phyloP scores from a whole-genome alignment of 1,139 yeast species.

The Nakaseomyces uthaithaninus region DNA sequence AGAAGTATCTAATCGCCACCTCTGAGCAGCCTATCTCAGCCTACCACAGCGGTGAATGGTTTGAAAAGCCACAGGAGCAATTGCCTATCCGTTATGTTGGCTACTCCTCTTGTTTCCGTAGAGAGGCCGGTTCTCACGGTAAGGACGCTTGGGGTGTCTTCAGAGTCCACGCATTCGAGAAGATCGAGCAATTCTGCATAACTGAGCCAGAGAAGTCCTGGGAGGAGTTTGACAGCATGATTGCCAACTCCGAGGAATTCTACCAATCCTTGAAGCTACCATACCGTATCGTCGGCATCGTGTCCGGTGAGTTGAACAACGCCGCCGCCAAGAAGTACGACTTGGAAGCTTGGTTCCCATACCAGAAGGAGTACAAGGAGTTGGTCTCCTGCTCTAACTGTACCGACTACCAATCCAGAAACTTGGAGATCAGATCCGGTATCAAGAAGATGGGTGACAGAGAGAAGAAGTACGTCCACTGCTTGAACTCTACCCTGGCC shows the following conservation, averaged over 20 bases:
- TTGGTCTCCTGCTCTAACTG: slow-evolving; percentile 97
- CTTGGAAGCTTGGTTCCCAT: slow-evolving; percentile 99
- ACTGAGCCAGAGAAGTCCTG: slow-evolving; percentile 98
- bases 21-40: slow-evolving; percentile 99
- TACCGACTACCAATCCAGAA: slow-evolving; percentile 98
- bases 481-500: slow-evolving; percentile 92
- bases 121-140: slow-evolving; percentile 99
- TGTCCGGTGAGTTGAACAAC: slow-evolving; percentile 95
- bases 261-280: slow-evolving; percentile 89
- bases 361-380: slow-evolving; percentile 97
- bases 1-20: slow-evolving; percentile 95
- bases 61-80: slow-evolving; percentile 94
- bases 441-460: slow-evolving; percentile 91
- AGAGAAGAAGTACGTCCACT: slow-evolving; percentile 96
- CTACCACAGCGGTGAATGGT: slow-evolving; percentile 97
- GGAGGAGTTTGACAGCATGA: slow-evolving; percentile 96
- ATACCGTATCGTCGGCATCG: slow-evolving; percentile 95
- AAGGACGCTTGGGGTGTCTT: slow-evolving; percentile 99
- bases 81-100: slow-evolving; percentile 96
- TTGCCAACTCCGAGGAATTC: slow-evolving; percentile 81
- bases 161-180: slow-evolving; percentile 97
- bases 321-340: slow-evolving; percentile 99
- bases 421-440: slow-evolving; percentile 97
- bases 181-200: slow-evolving; percentile 90
- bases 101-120: slow-evolving; percentile 95